Base-by-base conservation (phyloP, 306 rosid species). In the Bauhinia variegata region DNA sequence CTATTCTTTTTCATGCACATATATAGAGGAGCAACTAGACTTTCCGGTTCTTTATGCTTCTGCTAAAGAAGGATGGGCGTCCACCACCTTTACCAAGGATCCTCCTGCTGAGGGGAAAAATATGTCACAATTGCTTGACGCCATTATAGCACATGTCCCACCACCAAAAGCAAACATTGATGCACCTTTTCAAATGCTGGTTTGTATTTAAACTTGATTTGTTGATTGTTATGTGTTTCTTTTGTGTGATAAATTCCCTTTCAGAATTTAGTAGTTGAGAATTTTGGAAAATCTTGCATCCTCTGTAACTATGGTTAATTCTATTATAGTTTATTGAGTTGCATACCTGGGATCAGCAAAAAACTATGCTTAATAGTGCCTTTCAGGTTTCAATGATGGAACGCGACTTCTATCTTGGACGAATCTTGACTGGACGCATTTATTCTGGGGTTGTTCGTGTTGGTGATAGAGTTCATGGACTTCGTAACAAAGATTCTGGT, bases 51-150 rank as follows among this genome's bases (percentile, higher is more conserved):
- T 93, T 47, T 93, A 93, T 80, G 96, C 97, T 67, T 93, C 99
- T 75, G 99, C 99, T 68, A 93, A 90, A 82, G 99, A 93, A 76
- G 99, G 99, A 76, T 93, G 99, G 99, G 90, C 97, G 47, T 88
- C 99, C 8, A 71, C 78, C 67, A 74, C 83, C 33, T 89, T 78
- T 81, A 93, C 97, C 66, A 93, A 88, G 84, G 89, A 88, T 65
- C 99, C 97, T 70, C 95, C 95, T 44, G 87, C 66, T 15, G 95
- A 93, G 73, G 80, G 75, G 18, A 93, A 62, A 80, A 88, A 93
- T 67, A 93, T 93, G 99, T 81, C 99, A 51, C 80, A 79, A 54
- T 80, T 93, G 77, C 99, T 93, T 73, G 99, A 93, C 83, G 85
- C 96, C 60, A 79, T 93, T 56, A 57, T 85, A 63, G 57, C 66